Evolutionary conservation across 768 basidiomycete genomes (phyloP), one percentile per base, ranked within the genome.

Genomic region (Boletus coccyginus): DNA sequence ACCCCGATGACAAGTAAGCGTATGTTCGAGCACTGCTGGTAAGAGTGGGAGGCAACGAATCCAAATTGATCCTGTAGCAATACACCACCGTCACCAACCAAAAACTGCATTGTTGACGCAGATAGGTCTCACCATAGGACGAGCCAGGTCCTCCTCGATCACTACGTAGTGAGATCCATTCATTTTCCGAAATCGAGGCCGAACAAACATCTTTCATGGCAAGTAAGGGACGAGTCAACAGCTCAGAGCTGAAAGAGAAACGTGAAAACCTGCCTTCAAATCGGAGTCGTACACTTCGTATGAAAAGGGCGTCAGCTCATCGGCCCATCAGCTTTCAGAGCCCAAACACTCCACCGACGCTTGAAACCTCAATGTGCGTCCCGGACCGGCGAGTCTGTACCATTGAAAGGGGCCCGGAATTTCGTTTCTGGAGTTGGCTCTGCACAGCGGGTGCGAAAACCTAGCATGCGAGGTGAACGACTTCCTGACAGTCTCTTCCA

Each of bases 321-420:
- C 17, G n/a, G n/a, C 2, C 29, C 41, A n/a, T 42, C 42, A 2
- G 3, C 19, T 1, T 33, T 17, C 8, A 31, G 0, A n/a, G 32
- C 5, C 14, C 6, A 27, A 47, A 46, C 32, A 73, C 80, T 70
- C 21, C 52, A 81, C 82, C 74, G 53, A 82, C 73, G 52, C 66
- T 75, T 8, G 71, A 65, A 3, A 84, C 72, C 3, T 73, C 57
- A 38, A 80, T 59, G 10, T 77, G 67, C 24, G 80, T 74, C 24
- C 60, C 0, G 85, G 86, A 14, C 83, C 86, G 65, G 85, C 67
- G 35, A 87, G 73, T 47, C 86, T 81, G 66, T 85, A 85, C 83
- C 84, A 87, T 79, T 85, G 83, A 65, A 82, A 86, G 32, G 61
- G 41, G 75, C 82, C 62, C 4, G 86, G 72, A 29, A 88, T 72